A percentile compares a stretch with the other conserved stretches of the same genome.
Conservation (phyloP, 2,329 filamentous ascomycete species). For the Apiospora koreana region DNA sequence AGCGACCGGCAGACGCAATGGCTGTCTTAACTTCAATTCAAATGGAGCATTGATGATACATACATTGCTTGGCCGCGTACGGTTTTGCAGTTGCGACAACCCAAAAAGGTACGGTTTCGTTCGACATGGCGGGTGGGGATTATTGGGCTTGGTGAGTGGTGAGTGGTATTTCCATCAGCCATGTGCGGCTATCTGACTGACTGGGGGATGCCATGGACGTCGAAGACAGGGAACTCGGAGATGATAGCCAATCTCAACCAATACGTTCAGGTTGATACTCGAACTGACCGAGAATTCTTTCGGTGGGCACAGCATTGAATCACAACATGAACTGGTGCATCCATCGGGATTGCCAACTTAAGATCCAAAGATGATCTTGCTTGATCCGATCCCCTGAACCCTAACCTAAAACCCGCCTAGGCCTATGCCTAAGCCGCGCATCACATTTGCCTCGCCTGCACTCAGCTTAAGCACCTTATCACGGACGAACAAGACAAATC, state of each 20-base stretch:
- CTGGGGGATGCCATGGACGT: not conserved
- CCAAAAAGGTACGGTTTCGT: not conserved
- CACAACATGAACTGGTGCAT: too few relatives aligned
- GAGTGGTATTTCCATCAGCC: too few relatives aligned
- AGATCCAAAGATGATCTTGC: too few relatives aligned
- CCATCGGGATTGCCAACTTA: not conserved
- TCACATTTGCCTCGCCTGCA: not conserved
- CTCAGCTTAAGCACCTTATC: not conserved
- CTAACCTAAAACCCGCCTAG: not conserved
- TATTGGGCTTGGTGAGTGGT: not conserved
- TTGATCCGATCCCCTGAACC: not conserved
- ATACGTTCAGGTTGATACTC: too few relatives aligned
- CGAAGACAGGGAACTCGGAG: not conserved
- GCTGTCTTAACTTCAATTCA: not conserved
- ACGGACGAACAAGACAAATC: too few relatives aligned
- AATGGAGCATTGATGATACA: not conserved
- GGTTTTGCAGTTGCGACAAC: constrained; percentile 5
- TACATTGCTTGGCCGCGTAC: not conserved
- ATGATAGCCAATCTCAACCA: too few relatives aligned
- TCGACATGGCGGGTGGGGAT: not conserved
- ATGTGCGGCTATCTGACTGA: too few relatives aligned
- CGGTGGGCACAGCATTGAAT: too few relatives aligned
- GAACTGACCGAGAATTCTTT: too few relatives aligned
- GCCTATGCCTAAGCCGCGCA: too few relatives aligned
- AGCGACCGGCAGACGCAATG: not conserved